Conservation (phyloP, 441 rosid species). For the Theobroma grandiflorum region DNA sequence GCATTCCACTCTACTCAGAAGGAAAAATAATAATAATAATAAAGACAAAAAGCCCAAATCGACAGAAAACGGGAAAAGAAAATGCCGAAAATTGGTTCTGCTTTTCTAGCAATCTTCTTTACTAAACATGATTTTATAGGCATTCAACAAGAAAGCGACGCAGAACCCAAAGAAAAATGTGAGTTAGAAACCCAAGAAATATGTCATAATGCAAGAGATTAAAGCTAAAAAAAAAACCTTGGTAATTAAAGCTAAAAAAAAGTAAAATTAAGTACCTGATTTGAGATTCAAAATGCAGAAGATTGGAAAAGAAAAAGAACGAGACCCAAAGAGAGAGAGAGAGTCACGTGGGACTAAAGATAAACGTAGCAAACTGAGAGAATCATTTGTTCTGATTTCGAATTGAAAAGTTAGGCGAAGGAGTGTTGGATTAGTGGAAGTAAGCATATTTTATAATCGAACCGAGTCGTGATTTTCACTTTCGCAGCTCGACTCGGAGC, state of each 20-base stretch:
- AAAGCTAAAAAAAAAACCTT: not conserved
- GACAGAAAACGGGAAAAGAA: not conserved
- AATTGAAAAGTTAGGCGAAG: not conserved
- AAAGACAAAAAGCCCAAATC: not conserved
- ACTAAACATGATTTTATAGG: not conserved
- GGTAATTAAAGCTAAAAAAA: not conserved
- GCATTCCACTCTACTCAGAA: not conserved
- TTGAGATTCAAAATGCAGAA: constrained; percentile 24
- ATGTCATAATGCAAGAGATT: not conserved
- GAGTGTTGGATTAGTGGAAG: not conserved
- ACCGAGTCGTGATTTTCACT: constrained; percentile 9
- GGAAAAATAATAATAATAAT: not conserved
- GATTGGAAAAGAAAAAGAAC: not conserved
- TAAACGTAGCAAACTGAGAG: constrained; percentile 1
- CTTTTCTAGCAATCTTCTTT: not conserved
- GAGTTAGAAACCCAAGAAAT: not conserved
- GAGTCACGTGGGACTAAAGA: constrained; percentile 10
- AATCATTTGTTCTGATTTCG: not conserved
- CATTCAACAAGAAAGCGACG: not conserved
- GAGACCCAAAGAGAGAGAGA: not conserved
- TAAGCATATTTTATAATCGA: constrained; percentile 15
- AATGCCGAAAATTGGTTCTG: not conserved
- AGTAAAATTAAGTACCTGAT: constrained; percentile 11
- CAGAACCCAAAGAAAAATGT: not conserved
- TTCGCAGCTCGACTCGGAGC: not conserved